Evolutionary conservation across 805 yeast genomes (phyloP), one percentile per base, ranked within the genome.

Genomic region (Candida tibetensis): DNA sequence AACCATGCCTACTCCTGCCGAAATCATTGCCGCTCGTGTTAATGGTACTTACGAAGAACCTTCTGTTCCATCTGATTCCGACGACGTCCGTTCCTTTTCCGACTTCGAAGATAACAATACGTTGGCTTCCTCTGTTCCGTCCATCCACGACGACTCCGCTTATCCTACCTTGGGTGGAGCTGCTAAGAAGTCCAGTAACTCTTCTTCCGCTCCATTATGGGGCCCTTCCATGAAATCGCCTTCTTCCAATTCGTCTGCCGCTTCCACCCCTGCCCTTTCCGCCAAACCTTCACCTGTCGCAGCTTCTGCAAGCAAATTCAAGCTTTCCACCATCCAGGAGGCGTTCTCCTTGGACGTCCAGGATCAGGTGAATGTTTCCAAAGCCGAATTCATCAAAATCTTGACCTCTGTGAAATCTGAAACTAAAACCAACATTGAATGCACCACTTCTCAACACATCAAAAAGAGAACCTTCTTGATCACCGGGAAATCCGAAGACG

Each of bases 391-490:
- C 44, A 72, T 81, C 51, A 81, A 81, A 55, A 75, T 86, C 45
- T 67, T 88, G 45, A 70, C 76, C 34, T 65, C 75, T 33, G 75
- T 86, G 52, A 83, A 82, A 62, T 64, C 77, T 41, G 62, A 69
- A 25, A 72, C 81, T 44, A 65, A 72, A 32, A 85, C 89, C 39
- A 77, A 79, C 44, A 78, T 89, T 45, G 96, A 89, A 58, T 84
- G 95, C 39, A 86, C 95, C 37, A 70, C 87, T 39, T 84, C 95
- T 31, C 77, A 78, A 51, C 76, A 76, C 47, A 80, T 85, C 42
- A 82, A 81, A 47, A 81, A 80, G 57, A 81, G 96, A 65, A 85
- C 93, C 18, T 88, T 88, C 54, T 73, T 90, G 56, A 77, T 91
- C 48, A 75, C 82, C 51, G 98, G 97, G 52, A 72, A 75, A 41